Conservation (phyloP, 2,329 filamentous ascomycete genomes). For the Ramichloridium luteum region DNA sequence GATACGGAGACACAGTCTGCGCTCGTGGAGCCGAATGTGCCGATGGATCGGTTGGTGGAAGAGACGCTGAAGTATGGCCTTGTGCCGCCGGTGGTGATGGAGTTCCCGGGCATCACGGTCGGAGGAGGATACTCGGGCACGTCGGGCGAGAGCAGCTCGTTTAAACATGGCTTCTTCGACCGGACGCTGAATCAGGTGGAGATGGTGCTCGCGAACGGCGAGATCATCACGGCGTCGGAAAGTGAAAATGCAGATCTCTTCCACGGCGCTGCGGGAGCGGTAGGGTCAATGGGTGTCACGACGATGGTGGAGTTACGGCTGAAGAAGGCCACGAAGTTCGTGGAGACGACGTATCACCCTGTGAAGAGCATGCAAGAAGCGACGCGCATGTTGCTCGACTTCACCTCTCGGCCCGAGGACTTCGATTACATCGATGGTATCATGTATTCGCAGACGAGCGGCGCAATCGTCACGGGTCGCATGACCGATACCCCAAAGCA, state of each 20-base stretch:
- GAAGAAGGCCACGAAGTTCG: slow-evolving; percentile 34
- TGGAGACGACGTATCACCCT: slow-evolving; percentile 38
- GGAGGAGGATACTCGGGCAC: slow-evolving; percentile 57
- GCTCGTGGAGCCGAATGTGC: slow-evolving; percentile 57
- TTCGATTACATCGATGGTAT: slow-evolving; percentile 42
- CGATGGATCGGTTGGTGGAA: slow-evolving; percentile 52
- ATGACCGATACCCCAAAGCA: slow-evolving; percentile 24
- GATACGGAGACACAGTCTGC: slow-evolving; percentile 43
- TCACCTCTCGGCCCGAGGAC: slow-evolving; percentile 27
- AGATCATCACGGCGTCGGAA: slow-evolving; percentile 43
- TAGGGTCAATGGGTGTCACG: slow-evolving; percentile 55
- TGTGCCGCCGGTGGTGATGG: slow-evolving; percentile 56
- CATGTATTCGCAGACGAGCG: slow-evolving; percentile 32
- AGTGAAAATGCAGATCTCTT: slow-evolving; percentile 48
- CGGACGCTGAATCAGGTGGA: slow-evolving; percentile 49
- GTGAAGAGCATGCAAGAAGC: slow-evolving; percentile 31
- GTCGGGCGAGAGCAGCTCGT: slow-evolving; percentile 56
- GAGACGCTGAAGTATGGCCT: slow-evolving; percentile 45
- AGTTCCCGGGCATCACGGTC: slow-evolving; percentile 60
- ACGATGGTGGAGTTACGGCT: slow-evolving; percentile 43
- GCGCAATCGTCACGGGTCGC: slow-evolving; percentile 34
- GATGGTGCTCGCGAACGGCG: slow-evolving; percentile 51
- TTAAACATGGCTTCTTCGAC: slow-evolving; percentile 56
- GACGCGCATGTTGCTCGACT: slow-evolving; percentile 28
- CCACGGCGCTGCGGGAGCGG: slow-evolving; percentile 50